phyloP scores from a whole-genome alignment of 768 basidiomycete genomes.

The Boletus speciosus region DNA sequence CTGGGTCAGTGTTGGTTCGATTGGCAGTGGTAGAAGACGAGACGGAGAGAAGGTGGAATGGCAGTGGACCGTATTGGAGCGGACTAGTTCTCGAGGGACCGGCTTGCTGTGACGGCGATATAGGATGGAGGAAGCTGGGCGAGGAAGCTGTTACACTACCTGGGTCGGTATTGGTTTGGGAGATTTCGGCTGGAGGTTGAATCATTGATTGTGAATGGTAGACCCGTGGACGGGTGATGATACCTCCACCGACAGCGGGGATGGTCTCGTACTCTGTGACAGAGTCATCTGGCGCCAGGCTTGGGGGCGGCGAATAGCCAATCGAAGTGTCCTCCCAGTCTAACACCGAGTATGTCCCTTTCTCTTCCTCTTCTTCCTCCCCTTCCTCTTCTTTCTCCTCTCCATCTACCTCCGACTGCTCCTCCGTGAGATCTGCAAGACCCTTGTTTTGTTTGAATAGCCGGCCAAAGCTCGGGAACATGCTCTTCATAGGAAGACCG shows the following conservation, averaged over 20 bases:
- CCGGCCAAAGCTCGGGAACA: conserved; percentile 73
- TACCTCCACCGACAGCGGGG: conserved; percentile 90
- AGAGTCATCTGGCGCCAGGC: conserved; percentile 40
- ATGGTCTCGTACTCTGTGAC: conserved; percentile 78
- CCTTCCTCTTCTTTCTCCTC: conserved; percentile 33
- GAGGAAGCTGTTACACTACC: conserved; percentile 43
- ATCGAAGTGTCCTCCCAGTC: conserved; percentile 67
- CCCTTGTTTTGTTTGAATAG: conserved; percentile 67
- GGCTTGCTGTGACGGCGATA: conserved; percentile 8
- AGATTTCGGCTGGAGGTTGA: conserved; percentile 38
- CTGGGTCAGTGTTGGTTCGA: conserved; percentile 41
- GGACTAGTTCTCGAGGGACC: conserved; percentile 30
- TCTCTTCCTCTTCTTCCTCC: conserved; percentile 28
- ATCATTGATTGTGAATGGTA: conserved; percentile 83
- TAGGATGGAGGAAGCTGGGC: neutral
- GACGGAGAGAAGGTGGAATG: no score
- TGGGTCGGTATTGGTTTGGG: conserved; percentile 38
- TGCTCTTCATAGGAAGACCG: conserved; percentile 79
- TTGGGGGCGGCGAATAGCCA: conserved; percentile 44
- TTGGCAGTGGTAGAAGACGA: no score
- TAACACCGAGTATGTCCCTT: conserved; percentile 55
- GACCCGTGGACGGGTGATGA: conserved; percentile 78
- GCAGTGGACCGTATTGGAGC: no score
- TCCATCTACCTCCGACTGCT: conserved; percentile 41
- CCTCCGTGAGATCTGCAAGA: conserved; percentile 79